Base-by-base conservation (phyloP, 2,329 filamentous ascomycete species). In the Microcera coccophila region DNA sequence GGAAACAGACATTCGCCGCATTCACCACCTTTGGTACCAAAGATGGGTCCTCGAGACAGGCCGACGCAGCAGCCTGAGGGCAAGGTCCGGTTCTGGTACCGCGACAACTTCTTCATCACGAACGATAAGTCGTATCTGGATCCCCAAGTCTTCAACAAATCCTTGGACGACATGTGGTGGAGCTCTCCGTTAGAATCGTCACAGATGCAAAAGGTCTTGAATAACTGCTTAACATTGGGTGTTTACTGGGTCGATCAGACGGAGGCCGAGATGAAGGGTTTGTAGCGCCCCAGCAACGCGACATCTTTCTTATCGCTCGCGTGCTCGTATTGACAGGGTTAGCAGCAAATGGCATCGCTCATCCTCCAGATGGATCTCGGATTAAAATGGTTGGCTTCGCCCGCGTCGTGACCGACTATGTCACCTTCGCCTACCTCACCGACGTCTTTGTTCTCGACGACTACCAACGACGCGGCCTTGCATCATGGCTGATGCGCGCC, bases 391-490 rank as follows among this genome's bases (percentile, higher is more conserved):
- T 68, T 39, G 69, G 69, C 42, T 62, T 72, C 41, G 63, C 66
- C 36, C 66, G 85, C 24, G 62, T 85, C n/a, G 68, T 88, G 39
- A 89, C 84, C 8, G 85, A 89, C 62, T 75, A 78, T 54, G 73
- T 80, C 36, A 84, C 83, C 0, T 79, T 87, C 53, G 81, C 76
- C 24, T 89, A 85, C 45, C 64, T 72, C 41, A 84, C 83, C 19
- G 84, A 87, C 55, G 79, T 87, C 16, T 87, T 84, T 60, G 69
- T 87, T 17, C 60, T 79, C 3, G 69, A 75, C 1, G 70, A 74
- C 29, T 77, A 80, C 54, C 81, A 84, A 57, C 73, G 76, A 4
- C 67, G 71, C 9, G 83, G 84, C 0, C 68, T 88, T 2, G 84
- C 79, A 3, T 74, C 68, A 33, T 87, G 82, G 81, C 64, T 87